Base-by-base conservation (phyloP, 1,139 yeast genomes). In the Maudiozyma humilis region DNA sequence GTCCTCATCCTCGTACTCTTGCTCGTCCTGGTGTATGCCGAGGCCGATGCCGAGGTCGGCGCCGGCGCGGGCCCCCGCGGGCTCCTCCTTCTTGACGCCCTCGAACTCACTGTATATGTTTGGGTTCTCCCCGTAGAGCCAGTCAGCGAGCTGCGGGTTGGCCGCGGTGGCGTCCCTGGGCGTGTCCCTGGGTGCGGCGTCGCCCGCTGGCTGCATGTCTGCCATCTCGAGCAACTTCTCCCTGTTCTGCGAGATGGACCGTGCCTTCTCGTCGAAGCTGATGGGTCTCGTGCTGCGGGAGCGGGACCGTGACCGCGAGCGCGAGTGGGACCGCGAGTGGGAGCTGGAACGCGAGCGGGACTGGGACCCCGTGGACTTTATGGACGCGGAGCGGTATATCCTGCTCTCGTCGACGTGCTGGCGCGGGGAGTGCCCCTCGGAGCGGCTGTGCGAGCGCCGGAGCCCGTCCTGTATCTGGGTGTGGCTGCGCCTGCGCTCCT, bases 141-240 rank as follows among this genome's bases (percentile, higher is more conserved):
- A n/a, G n/a, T n/a, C n/a, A n/a, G n/a, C n/a, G n/a, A n/a, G n/a
- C n/a, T n/a, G n/a, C n/a, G n/a, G n/a, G n/a, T n/a, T n/a, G n/a
- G n/a, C n/a, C n/a, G n/a, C n/a, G n/a, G n/a, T n/a, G n/a, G n/a
- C n/a, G n/a, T n/a, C n/a, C n/a, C n/a, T n/a, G n/a, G n/a, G n/a
- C n/a, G n/a, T n/a, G n/a, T n/a, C n/a, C n/a, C n/a, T 23, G 27
- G 6, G 27, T 6, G 27, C 27, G 27, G 27, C 10, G 27, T 23
- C 27, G 27, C 8, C 27, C 6, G 8, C 10, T 6, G 27, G 17
- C 10, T 40, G 36, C 19, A 55, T 40, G 38, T 56, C 63, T 1
- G 86, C 86, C 52, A 81, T 65, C 55, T 79, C 84, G 36, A 80
- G 60, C 71, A 80, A 73, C 55, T 79, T 78, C 42, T 78, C 84